Evolutionary conservation across 495 filamentous ascomycete species (phyloP), one percentile per base, ranked within the genome.

Genomic region (Pseudotulostoma volvatum): DNA sequence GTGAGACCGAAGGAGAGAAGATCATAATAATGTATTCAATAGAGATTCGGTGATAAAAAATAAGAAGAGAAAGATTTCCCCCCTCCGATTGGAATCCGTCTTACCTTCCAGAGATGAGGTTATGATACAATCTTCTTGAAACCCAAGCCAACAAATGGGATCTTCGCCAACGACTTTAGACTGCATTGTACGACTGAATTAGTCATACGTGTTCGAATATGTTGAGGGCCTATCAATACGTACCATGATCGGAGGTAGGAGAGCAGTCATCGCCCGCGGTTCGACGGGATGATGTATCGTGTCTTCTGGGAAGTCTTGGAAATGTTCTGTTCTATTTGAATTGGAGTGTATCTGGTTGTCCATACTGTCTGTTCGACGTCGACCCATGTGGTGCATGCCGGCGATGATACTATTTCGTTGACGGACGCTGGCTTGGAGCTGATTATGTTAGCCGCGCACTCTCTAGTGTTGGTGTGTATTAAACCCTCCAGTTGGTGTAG

Each of bases 181-280:
- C 82, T 86, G 44, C 31, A 37, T 23, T 18, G 9, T 25, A 17
- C 9, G 34, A 16, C 5, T 28, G 30, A 34, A 30, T 52, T 25
- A 40, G 43, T 18, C 8, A 39, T 1, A 19, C 23, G 5, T 28
- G 5, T 28, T 5, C 5, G 5, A 19, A 31, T 7, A 18, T 4
- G 9, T 16, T 18, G 4, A 38, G 21, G 28, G 38, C 31, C 20
- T 5, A 5, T 11, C 23, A 11, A 11, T 28, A 55, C 68, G 45
- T 61, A 84, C 80, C 75, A 95, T 79, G 15, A 97, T 84, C 34
- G 90, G 90, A n/a, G 92, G 90, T 35, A 97, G 56, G 51, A 92
- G 74, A 7, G 90, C 83, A 30, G 81, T 88, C 36, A 73, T 70
- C 31, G 82, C 68, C 43, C 83, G 67, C 4, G 84, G 74, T 56